Evolutionary conservation across 306 rosid species (phyloP).

Genomic region (Trifolium repens): DNA sequence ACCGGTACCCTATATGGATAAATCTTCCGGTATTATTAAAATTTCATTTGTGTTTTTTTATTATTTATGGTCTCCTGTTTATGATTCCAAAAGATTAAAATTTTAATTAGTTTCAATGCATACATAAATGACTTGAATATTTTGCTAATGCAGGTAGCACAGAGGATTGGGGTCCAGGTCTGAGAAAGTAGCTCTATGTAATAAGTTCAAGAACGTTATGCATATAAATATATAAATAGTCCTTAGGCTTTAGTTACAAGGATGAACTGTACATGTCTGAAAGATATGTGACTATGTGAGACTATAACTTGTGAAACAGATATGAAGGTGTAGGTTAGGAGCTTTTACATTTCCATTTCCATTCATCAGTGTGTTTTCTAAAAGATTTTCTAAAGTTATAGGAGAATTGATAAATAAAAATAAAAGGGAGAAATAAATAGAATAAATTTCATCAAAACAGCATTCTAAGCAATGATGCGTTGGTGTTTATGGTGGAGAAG

Average conservation of each 20-base stretch:
- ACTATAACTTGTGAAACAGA: not conserved
- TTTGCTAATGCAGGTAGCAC: slow-evolving; percentile 69
- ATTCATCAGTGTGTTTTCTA: not conserved
- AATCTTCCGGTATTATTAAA: not conserved
- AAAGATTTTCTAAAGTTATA: not conserved
- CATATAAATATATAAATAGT: slow-evolving; percentile 27
- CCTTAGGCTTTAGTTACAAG: slow-evolving; percentile 33
- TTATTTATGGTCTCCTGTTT: not conserved
- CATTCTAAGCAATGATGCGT: too few species aligned
- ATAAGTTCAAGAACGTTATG: slow-evolving; percentile 44
- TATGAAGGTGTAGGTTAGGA: slow-evolving; percentile 32
- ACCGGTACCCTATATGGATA: not conserved
- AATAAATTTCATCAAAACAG: not conserved
- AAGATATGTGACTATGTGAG: slow-evolving; percentile 18
- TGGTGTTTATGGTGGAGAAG: too few species aligned
- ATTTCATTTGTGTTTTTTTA: not conserved
- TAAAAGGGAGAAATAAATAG: not conserved
- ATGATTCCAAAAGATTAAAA: not conserved
- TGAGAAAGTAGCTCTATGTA: slow-evolving; percentile 34
- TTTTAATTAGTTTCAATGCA: not conserved
- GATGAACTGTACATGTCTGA: slow-evolving; percentile 33
- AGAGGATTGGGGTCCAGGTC: slow-evolving; percentile 68
- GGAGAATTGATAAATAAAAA: not conserved
- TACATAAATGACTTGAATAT: slow-evolving; percentile 25
- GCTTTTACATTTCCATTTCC: slow-evolving; percentile 24